Base-by-base conservation (phyloP, 495 filamentous ascomycete species). In the Bryoglossum gracile region DNA sequence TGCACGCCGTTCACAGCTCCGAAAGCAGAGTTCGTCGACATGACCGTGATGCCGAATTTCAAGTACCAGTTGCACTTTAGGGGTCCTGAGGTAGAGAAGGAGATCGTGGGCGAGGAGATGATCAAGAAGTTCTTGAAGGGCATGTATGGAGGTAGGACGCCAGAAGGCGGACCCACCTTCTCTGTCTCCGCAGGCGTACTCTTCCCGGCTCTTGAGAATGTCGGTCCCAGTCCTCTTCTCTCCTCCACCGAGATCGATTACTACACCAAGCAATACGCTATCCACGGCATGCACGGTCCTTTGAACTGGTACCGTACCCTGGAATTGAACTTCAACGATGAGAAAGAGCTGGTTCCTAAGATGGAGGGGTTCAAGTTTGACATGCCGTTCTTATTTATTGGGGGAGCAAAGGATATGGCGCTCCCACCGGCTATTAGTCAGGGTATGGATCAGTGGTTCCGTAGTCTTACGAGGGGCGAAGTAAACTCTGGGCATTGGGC, bases 271-370 rank as follows among this genome's bases (percentile, higher is more conserved):
- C 70, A 87, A 64, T 94, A 76, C 61, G 66, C 68, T 10, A 72
- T 78, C n/a, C 70, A 81, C 52, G 90, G 89, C 0, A 58, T 96
- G 45, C 76, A 81, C 54, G 87, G 86, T 2, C 83, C 86, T 16
- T 69, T 84, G 79, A 84, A 89, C 56, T 96, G 89, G 88, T 96
- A 97, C 63, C 75, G 84, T 13, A 84, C 78, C 2, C 63, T 70
- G 1, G 59, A 79, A 61, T 62, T 83, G 44, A 95, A 95, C 61
- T 84, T 72, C 59, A 70, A 86, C 8, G 87, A 95, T 43, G 91
- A 96, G 55, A 59, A 74, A 34, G 66, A 57, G 57, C 56, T 75
- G 37, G 55, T 21, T 11, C 24, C 57, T 4, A 62, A 65, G 46
- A 46, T 54, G 13, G 47, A 59, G 10, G 53, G 43, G 4, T 64